phyloP scores from a whole-genome alignment of 164 flowering plant genomes.

The Stephania cephalantha region DNA sequence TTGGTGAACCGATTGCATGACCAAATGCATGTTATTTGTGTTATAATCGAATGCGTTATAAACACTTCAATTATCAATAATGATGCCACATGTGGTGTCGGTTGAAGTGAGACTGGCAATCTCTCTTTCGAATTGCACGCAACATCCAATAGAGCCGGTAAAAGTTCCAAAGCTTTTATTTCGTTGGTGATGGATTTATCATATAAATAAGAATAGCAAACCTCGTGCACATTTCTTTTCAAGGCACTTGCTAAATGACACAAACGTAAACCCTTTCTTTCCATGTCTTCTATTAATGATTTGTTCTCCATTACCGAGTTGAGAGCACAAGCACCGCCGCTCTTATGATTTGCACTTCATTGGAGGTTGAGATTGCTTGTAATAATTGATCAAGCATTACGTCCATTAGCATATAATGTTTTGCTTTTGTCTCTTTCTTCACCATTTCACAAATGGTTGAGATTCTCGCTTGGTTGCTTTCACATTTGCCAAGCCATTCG shows the following conservation, averaged over 20 bases:
- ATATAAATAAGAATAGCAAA: slow-evolving; percentile 59
- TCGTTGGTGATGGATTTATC: slow-evolving; percentile 57
- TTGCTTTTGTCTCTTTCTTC: slow-evolving; percentile 36
- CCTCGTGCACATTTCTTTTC: slow-evolving; percentile 60
- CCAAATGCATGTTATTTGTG: slow-evolving; percentile 47
- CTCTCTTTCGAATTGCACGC: slow-evolving; percentile 38
- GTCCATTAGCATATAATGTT: slow-evolving; percentile 40
- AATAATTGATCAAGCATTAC: slow-evolving; percentile 49
- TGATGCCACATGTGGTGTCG: slow-evolving; percentile 64
- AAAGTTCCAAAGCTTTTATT: slow-evolving; percentile 51
- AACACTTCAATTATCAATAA: slow-evolving; percentile 63
- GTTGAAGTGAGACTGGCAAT: slow-evolving; percentile 19
- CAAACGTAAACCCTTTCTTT: slow-evolving; percentile 47
- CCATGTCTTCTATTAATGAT: slow-evolving; percentile 45
- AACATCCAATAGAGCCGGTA: slow-evolving; percentile 54
- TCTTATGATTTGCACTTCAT: slow-evolving; percentile 47
- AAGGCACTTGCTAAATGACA: slow-evolving; percentile 53
- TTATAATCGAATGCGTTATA: slow-evolving; percentile 56
- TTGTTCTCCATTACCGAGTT: slow-evolving; percentile 32
- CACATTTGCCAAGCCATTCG: slow-evolving; percentile 28
- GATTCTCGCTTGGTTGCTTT: slow-evolving; percentile 39
- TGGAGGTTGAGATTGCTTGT: slow-evolving; percentile 47
- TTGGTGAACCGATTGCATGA: slow-evolving; percentile 47
- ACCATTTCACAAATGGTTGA: slow-evolving; percentile 41
- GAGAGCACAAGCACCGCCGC: slow-evolving; percentile 50